These are phyloP conservation scores for Elaeis guineensis DNA, from an alignment of 176 grass and related monocot species.

Conservation along the genomic window DNA sequence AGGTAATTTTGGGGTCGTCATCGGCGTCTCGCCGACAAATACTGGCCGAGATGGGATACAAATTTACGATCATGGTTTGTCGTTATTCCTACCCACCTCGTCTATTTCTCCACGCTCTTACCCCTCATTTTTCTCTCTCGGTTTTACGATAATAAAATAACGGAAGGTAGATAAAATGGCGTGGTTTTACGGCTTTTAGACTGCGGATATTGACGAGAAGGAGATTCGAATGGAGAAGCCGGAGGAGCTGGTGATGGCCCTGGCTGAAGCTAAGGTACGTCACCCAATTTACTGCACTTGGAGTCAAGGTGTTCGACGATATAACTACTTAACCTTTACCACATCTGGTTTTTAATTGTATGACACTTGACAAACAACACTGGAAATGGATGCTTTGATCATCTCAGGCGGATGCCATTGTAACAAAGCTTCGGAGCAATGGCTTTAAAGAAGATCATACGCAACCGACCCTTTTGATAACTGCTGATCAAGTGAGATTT, in stretches of 20 bases:
- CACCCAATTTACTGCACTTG: too few species aligned
- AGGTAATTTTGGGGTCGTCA: constrained; percentile 71
- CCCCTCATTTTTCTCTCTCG: too few species aligned
- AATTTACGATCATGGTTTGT: constrained; percentile 54
- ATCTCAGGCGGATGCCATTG: constrained; percentile 48
- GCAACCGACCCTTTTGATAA: neutral
- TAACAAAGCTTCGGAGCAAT: constrained; percentile 19
- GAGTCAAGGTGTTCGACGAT: too few species aligned
- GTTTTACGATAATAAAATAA: too few species aligned
- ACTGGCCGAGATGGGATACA: constrained; percentile 60
- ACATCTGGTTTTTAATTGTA: neutral
- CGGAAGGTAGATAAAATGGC: too few species aligned
- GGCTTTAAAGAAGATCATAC: constrained; percentile 3
- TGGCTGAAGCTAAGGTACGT: constrained; percentile 72
- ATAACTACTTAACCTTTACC: neutral
- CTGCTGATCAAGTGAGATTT: constrained; percentile 5
- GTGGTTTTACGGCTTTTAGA: constrained; percentile 20
- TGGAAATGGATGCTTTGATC: neutral
- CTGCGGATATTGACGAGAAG: constrained; percentile 75
- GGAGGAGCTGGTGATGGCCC: constrained; percentile 55
- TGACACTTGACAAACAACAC: neutral
- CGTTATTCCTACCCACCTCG: neutral
- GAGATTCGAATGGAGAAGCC: constrained; percentile 55
- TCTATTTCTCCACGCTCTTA: neutral
- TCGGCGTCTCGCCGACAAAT: constrained; percentile 62